Conservation (phyloP, 352 stramenopile species). For the Globisporangium lucens region DNA sequence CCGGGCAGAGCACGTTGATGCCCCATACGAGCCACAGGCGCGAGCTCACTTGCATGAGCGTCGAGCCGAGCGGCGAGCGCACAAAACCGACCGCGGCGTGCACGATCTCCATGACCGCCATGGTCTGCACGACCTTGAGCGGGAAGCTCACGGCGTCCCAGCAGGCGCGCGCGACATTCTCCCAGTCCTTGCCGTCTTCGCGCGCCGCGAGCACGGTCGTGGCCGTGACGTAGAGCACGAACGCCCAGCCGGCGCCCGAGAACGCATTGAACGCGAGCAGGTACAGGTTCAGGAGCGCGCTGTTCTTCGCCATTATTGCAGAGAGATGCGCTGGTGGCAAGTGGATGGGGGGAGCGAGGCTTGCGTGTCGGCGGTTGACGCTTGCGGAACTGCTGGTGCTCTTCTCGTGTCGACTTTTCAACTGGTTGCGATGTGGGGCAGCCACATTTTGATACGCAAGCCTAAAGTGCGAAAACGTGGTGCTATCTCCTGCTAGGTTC, state of each 20-base stretch:
- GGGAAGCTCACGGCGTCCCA: conserved; percentile 57
- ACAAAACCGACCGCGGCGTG: conserved; percentile 95
- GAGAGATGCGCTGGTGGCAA: not conserved
- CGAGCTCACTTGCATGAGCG: conserved; percentile 91
- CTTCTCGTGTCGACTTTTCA: conserved; percentile 6
- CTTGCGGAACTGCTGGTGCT: not conserved
- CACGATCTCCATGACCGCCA: conserved; percentile 95
- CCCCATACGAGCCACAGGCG: conserved; percentile 93
- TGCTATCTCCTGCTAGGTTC: not conserved
- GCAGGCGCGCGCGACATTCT: conserved; percentile 37
- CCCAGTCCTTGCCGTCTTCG: conserved; percentile 50
- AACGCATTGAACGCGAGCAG: conserved; percentile 71
- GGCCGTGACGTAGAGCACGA: conserved; percentile 65
- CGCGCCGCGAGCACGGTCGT: conserved; percentile 40
- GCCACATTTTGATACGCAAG: conserved; percentile 1
- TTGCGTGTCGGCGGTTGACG: conserved; percentile 18
- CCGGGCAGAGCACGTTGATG: conserved; percentile 88
- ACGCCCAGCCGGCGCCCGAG: conserved; percentile 68
- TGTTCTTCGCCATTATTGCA: conserved; percentile 73
- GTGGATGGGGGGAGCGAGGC: not conserved
- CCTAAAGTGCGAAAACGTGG: not conserved
- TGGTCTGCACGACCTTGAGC: conserved; percentile 90
- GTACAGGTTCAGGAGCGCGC: conserved; percentile 60
- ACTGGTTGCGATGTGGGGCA: not conserved
- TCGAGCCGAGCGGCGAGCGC: conserved; percentile 93